Evolutionary conservation across 768 basidiomycete genomes (phyloP), one percentile per base, ranked within the genome.

Genomic region (Jaapia argillacea): DNA sequence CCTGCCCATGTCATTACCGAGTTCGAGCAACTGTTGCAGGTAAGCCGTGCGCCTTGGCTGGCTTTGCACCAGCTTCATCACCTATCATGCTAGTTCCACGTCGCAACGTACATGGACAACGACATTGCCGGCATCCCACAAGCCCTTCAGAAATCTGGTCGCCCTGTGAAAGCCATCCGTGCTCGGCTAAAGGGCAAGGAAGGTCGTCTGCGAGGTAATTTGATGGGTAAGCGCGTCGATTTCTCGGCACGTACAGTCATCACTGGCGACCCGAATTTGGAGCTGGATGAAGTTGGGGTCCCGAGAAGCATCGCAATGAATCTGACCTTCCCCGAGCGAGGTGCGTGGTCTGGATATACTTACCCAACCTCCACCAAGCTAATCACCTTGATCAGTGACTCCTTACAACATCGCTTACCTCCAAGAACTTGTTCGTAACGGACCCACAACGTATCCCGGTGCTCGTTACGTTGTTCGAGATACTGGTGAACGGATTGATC

Each of bases 91-190:
- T 51, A 96, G 90, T 99, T 93, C 60, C 96, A 99, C 57, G 92
- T 97, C 47, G 96, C 96, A 2, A 98, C 96, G 0, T 99, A 98
- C 59, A 99, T 99, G 94, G 96, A 99, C 58, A 99, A 99, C 58
- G 93, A 98, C 57, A 93, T 98, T 45, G 92, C 96, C 25, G 96
- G 96, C 36, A 89, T 97, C 26, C 96, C 96, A 1, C 94, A 97
- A 57, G 92, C 96, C 2, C 66, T 94, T 51, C 96, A 98, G 57
- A 98, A 98, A 63, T 93, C 90, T 33, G 96, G 96, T 24, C 79
- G 96, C 46, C 93, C 96, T 22, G 86, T 99, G 47, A 99, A 99
- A 63, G 93, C 96, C 26, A 97, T 99, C 54, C 90, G 96, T 45
- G 92, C 94, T 4, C 84, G 96, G 36, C 74, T 99, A 44, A 99